Conservation (phyloP, 345 rosid genomes). For the Hibiscus mutabilis region DNA sequence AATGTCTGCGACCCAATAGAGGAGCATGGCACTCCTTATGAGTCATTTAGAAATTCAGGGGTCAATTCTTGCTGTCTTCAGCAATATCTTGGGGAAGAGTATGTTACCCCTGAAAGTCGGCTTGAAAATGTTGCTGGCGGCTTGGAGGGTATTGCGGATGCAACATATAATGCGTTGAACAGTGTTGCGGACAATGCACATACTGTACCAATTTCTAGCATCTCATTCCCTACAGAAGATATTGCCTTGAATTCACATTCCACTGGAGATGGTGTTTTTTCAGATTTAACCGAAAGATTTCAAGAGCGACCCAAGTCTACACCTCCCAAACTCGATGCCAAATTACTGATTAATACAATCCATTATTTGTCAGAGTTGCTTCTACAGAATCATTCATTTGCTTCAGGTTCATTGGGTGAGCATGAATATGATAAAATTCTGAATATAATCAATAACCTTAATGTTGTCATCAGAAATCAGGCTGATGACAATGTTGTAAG, state of each 20-base stretch:
- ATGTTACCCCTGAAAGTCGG: conserved; percentile 9
- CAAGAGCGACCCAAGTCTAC: conserved; percentile 19
- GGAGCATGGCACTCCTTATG: conserved; percentile 4
- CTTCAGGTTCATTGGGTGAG: conserved; percentile 27
- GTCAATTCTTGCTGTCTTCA: conserved; percentile 8
- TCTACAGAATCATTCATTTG: conserved; percentile 30
- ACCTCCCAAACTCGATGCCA: conserved; percentile 29
- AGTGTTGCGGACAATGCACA: neutral
- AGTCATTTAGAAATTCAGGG: conserved; percentile 4
- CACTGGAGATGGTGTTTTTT: conserved; percentile 16
- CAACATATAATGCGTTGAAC: neutral
- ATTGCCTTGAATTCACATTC: conserved; percentile 17
- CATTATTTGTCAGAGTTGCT: conserved; percentile 47
- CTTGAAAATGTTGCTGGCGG: neutral
- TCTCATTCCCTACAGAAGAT: conserved; percentile 13
- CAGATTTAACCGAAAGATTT: conserved; percentile 14
- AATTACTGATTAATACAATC: conserved; percentile 32
- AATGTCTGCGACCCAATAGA: conserved; percentile 12
- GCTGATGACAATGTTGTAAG: conserved; percentile 21
- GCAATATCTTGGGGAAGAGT: conserved; percentile 11
- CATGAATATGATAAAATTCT: conserved; percentile 37
- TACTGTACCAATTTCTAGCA: neutral
- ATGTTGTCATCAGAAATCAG: conserved; percentile 26
- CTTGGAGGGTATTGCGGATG: neutral
- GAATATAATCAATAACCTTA: conserved; percentile 41